A percentile compares a stretch with the other conserved stretches of the same genome.
Evolutionary conservation across 164 flowering plant genomes (phyloP).

Genomic region (Kalanchoe fedtschenkoi): DNA sequence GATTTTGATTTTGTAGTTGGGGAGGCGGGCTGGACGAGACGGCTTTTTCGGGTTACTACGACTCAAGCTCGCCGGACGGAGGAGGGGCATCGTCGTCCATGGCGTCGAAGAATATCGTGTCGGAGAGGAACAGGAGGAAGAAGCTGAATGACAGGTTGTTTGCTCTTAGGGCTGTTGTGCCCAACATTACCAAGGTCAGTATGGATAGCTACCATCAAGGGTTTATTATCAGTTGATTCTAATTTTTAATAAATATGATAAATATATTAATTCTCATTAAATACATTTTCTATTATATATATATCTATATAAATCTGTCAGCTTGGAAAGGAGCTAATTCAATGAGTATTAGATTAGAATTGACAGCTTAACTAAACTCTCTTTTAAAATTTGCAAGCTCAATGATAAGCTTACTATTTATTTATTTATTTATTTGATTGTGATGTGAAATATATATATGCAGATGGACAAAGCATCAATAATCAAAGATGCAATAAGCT

Average conservation of each 20-base stretch:
- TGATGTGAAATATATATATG: background rate
- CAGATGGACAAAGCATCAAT: slow-evolving; percentile 94
- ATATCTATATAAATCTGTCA: background rate
- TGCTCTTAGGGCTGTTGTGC: slow-evolving; percentile 80
- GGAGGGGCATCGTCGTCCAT: slow-evolving; percentile 36
- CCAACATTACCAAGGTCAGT: slow-evolving; percentile 72
- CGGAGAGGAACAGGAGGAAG: slow-evolving; percentile 81
- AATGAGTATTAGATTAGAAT: background rate
- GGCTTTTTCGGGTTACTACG: slow-evolving; percentile 47
- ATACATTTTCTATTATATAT: no score
- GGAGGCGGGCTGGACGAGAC: slow-evolving; percentile 53
- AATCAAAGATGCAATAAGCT: slow-evolving; percentile 64
- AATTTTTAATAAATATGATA: no score
- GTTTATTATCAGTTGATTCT: no score
- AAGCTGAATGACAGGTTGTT: slow-evolving; percentile 73
- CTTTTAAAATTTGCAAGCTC: background rate
- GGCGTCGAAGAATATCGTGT: slow-evolving; percentile 61
- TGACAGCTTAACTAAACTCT: background rate
- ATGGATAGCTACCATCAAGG: background rate
- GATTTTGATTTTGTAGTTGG: slow-evolving; percentile 26
- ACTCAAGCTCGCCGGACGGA: slow-evolving; percentile 87
- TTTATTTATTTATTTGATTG: background rate
- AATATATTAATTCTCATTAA: no score
- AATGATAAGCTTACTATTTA: no score
- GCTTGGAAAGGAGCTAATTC: background rate